Evolutionary conservation across 2,329 filamentous ascomycete genomes (phyloP), one percentile per base, ranked within the genome.

Genomic region (Corynespora cassiicola): DNA sequence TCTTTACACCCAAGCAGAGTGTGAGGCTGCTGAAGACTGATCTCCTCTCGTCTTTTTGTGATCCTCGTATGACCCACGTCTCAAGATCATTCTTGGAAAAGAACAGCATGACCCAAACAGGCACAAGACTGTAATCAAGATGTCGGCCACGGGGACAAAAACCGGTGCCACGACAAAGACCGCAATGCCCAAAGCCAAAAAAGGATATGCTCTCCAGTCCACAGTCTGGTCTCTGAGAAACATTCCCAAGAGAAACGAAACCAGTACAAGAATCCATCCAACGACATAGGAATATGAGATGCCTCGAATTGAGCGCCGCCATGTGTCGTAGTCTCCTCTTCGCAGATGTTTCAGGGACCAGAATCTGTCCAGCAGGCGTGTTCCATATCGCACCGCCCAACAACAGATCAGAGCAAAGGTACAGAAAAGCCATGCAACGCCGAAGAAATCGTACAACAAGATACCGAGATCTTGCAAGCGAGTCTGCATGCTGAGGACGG

Each of bases 381-480:
- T 17, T 8, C 28, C 28, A 12, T 17, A 35, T 8, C 32, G 21
- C 21, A 35, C 32, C 5, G 19, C 6, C 5, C 7, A 12, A 7
- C 7, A 6, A 23, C 32, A 35, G 10, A 35, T 7, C 7, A 35
- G 32, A 6, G 32, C 20, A 35, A 18, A 30, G 19, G 32, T 35
- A 23, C 7, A 16, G 32, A 35, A 35, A 23, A 35, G 14, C 32
- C 32, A 35, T 11, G 32, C 20, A 5, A 35, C 32, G 23, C 32
- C 32, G 17, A 35, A 35, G 32, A 35, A 35, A 17, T 35, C 32
- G 16, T 35, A 35, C 6, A 35, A 10, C 14, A 14, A 23, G 6
- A 11, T 5, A n/a, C 32, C 32, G 32, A 35, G 32, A 6, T 35
- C 32, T 10, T 15, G 6, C 21, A 35, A 35, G 14, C 32, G 32